Evolutionary conservation across 2,329 filamentous ascomycete genomes (phyloP).

Genomic region (Hypoxylon sp.): DNA sequence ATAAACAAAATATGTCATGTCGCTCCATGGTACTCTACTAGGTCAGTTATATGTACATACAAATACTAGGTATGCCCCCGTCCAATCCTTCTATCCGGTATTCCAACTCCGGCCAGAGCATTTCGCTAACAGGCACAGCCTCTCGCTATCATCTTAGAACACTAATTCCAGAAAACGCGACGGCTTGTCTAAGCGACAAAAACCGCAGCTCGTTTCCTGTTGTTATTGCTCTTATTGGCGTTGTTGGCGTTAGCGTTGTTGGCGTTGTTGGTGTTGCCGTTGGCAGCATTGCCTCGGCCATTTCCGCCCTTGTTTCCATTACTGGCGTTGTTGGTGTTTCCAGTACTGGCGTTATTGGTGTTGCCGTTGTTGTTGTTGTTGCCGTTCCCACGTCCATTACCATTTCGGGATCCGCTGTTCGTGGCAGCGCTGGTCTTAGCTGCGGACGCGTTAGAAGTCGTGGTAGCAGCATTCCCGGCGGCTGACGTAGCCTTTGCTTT

Average conservation of each 20-base stretch:
- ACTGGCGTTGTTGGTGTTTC: background rate
- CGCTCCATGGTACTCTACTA: constrained; percentile 29
- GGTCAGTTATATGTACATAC: constrained; percentile 37
- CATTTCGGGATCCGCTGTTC: constrained; percentile 25
- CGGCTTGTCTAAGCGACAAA: constrained; percentile 34
- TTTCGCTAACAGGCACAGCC: constrained; percentile 30
- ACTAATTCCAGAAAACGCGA: background rate
- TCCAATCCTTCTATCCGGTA: constrained; percentile 36
- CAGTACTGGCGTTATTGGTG: constrained; percentile 25
- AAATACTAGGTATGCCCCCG: constrained; percentile 38
- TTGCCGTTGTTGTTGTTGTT: constrained; percentile 22
- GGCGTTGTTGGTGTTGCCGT: constrained; percentile 35
- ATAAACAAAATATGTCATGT: background rate
- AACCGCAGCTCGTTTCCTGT: constrained; percentile 36
- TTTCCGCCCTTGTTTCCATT: constrained; percentile 13
- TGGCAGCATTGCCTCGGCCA: constrained; percentile 18
- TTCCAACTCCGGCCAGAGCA: constrained; percentile 34
- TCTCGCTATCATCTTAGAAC: constrained; percentile 7
- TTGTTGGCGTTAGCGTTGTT: constrained; percentile 29
- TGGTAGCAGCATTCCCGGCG: background rate
- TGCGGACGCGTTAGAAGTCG: constrained; percentile 33
- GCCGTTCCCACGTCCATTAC: constrained; percentile 26
- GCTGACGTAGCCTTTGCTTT: constrained; percentile 22
- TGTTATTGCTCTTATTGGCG: constrained; percentile 26
- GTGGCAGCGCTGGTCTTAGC: constrained; percentile 31